These are phyloP conservation scores for Theileria parva DNA, from an alignment of 169 alveolate genomes.

Conservation along the genomic window DNA sequence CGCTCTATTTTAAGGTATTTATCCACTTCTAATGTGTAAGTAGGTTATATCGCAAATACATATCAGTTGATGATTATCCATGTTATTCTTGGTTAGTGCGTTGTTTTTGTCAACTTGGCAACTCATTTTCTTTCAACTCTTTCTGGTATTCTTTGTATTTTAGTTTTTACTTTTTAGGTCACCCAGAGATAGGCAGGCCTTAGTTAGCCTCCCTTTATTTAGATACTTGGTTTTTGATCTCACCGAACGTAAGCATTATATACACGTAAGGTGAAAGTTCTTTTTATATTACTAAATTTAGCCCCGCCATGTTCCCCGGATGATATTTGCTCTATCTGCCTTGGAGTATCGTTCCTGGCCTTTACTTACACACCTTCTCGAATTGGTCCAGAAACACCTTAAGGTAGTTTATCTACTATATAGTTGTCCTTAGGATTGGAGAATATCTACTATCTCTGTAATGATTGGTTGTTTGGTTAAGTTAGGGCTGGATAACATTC, in stretches of 20 bases:
- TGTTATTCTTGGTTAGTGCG: constrained; percentile 83
- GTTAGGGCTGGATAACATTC: constrained; percentile 65
- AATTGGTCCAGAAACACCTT: constrained; percentile 66
- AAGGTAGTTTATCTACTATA: constrained; percentile 32
- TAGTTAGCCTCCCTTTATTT: constrained; percentile 74
- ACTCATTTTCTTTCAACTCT: constrained; percentile 83
- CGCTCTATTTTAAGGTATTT: constrained; percentile 75
- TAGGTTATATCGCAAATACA: constrained; percentile 81
- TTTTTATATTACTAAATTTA: constrained; percentile 12
- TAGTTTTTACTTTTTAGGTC: constrained; percentile 49
- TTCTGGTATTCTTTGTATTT: constrained; percentile 71
- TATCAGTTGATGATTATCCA: constrained; percentile 79
- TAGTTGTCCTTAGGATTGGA: constrained; percentile 60
- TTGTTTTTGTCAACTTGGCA: constrained; percentile 83
- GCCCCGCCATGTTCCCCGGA: constrained; percentile 80
- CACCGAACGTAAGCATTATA: constrained; percentile 69
- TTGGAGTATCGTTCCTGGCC: constrained; percentile 83
- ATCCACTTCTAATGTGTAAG: background rate
- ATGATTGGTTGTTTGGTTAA: constrained; percentile 70
- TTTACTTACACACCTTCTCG: constrained; percentile 72
- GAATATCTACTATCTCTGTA: constrained; percentile 71
- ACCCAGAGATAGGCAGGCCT: constrained; percentile 75
- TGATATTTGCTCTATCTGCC: constrained; percentile 81
- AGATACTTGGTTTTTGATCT: constrained; percentile 79
- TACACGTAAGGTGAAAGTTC: constrained; percentile 39